Conservation (phyloP, 2,329 filamentous ascomycete genomes). For the Calonectria naviculata region DNA sequence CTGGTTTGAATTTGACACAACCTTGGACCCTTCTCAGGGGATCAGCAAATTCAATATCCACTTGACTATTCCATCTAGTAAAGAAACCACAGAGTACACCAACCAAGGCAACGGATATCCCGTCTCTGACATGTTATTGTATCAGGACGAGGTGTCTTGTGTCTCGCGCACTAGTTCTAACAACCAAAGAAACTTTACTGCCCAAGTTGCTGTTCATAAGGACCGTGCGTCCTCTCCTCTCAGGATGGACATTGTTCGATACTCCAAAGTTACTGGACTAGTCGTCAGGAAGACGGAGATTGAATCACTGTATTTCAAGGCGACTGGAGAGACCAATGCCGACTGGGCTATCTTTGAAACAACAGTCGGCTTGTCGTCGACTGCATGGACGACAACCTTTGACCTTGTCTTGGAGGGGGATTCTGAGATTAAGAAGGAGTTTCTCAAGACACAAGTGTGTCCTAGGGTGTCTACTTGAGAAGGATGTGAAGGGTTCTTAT, state of each 20-base stretch:
- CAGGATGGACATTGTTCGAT: constrained; percentile 18
- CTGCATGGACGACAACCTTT: constrained; percentile 26
- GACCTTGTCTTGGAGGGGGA: constrained; percentile 19
- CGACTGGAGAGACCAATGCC: constrained; percentile 3
- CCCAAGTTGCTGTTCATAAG: background rate
- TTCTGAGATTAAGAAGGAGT: constrained; percentile 15
- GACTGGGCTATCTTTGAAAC: constrained; percentile 18
- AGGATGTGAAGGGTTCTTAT: background rate
- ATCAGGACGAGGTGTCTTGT: constrained; percentile 41
- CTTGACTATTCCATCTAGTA: constrained; percentile 35
- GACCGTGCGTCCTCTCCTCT: background rate
- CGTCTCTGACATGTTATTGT: constrained; percentile 41
- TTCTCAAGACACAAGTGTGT: constrained; percentile 25
- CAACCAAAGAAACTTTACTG: constrained; percentile 13
- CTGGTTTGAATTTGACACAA: constrained; percentile 44
- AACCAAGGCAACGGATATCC: constrained; percentile 44
- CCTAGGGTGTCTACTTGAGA: background rate
- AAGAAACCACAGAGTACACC: constrained; percentile 33
- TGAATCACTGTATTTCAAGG: constrained; percentile 10
- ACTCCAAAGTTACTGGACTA: constrained; percentile 4
- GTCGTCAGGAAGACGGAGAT: constrained; percentile 3
- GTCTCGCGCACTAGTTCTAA: constrained; percentile 11
- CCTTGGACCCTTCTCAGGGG: constrained; percentile 35
- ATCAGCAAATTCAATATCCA: constrained; percentile 47
- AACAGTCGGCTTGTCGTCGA: constrained; percentile 5